Base-by-base conservation (phyloP, 495 filamentous ascomycete species). In the Penicillium crystallinum region DNA sequence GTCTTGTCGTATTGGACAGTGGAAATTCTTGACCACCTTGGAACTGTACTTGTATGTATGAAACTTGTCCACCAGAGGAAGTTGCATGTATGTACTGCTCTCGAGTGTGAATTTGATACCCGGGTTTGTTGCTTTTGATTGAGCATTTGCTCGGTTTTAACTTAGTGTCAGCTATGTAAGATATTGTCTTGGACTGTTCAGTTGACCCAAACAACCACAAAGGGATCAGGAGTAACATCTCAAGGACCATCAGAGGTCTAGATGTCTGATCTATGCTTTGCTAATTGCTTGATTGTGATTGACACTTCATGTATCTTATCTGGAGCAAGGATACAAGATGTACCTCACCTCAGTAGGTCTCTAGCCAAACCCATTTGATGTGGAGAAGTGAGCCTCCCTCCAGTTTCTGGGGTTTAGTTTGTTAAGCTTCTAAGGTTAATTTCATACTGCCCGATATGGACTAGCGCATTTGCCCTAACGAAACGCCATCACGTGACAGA, bases 71-170 rank as follows among this genome's bases (percentile, higher is more conserved):
- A 31, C 12, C 22, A 39, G 27, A 21, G n/a, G 18, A 42, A 22
- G 14, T 23, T 42, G 37, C 42, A 41, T 42, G 37, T 34, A 42
- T 19, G 31, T 42, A 42, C 49, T 42, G 47, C 47, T 29, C 40
- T 47, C 48, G 31, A 46, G 49, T 47, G 54, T 37, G 36, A 61
- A 54, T 31, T 60, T 61, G 58, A 61, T 61, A 61, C 58, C 58
- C 58, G 43, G 29, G 27, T 54, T 53, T 43, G 27, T 52, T 44
- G 35, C 2, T 41, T 41, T 44, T 38, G 14, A 29, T 12, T 22
- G 8, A n/a, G 19, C 34, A 29, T 30, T 14, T 15, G 6, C 39
- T 27, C n/a, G 8, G 10, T 18, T 9, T 29, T 17, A 27, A 27
- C 23, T 6, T 3, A n/a, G n/a, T n/a, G n/a, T n/a, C n/a, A n/a